These are phyloP conservation scores for Suillus occidentalis DNA, from an alignment of 768 basidiomycete species.

Conservation along the genomic window DNA sequence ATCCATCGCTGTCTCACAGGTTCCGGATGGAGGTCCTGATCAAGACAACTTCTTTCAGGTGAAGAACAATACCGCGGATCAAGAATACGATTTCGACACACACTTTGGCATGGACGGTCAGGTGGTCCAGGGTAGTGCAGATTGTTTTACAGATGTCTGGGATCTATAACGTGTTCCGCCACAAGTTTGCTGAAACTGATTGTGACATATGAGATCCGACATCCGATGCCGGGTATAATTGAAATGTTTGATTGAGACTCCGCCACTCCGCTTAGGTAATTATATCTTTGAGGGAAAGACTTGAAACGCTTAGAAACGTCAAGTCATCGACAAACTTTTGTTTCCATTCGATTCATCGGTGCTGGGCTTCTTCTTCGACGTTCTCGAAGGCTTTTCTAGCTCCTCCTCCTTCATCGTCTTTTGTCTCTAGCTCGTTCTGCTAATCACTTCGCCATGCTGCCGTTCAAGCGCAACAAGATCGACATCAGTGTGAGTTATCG, in stretches of 20 bases:
- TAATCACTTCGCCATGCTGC: constrained; percentile 54
- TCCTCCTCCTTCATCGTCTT: constrained; percentile 24
- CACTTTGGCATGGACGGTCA: constrained; percentile 1
- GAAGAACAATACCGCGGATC: constrained; percentile 3
- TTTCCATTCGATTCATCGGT: constrained; percentile 1
- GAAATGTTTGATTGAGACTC: constrained; percentile 20
- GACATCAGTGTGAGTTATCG: constrained; percentile 78
- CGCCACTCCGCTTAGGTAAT: constrained; percentile 30
- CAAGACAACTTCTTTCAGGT: constrained; percentile 7
- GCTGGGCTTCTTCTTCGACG: constrained; percentile 4
- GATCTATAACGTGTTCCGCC: constrained; percentile 9
- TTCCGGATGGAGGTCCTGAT: neutral
- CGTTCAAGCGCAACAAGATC: constrained; percentile 85
- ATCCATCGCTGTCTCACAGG: constrained; percentile 1
- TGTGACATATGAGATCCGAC: constrained; percentile 32
- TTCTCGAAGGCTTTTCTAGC: constrained; percentile 22
- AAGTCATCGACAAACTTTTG: constrained; percentile 3
- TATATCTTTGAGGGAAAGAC: constrained; percentile 15
- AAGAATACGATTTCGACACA: constrained; percentile 1
- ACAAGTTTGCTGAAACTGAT: constrained; percentile 4
- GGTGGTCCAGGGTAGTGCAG: neutral
- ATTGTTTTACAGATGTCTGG: constrained; percentile 15
- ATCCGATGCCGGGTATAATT: constrained; percentile 10
- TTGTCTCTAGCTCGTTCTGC: constrained; percentile 10
- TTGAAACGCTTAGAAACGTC: constrained; percentile 13